Evolutionary conservation across 2,329 filamentous ascomycete genomes (phyloP).

Genomic region (Penicillium sp.): DNA sequence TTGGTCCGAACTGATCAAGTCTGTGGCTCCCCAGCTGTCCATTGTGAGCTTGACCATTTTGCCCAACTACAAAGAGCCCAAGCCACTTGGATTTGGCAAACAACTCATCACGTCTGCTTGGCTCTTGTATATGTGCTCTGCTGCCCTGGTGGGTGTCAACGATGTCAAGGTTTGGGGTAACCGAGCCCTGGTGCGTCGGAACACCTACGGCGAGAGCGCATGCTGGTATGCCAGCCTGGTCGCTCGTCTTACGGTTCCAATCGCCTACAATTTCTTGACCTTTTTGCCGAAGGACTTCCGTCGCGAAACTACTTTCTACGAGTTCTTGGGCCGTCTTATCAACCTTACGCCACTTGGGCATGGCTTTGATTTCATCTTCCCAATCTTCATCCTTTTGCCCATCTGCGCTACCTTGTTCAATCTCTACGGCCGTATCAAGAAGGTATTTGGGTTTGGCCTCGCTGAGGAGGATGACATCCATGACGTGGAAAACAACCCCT

Average conservation of each 20-base stretch:
- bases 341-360: slow-evolving; percentile 78
- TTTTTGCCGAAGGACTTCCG: slow-evolving; percentile 76
- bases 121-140: slow-evolving; percentile 95
- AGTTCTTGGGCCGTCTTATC: slow-evolving; percentile 80
- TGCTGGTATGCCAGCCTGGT: slow-evolving; percentile 96
- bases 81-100: slow-evolving; percentile 79
- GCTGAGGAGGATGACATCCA: slow-evolving; percentile 69
- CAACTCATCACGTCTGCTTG: slow-evolving; percentile 82
- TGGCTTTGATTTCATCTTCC: slow-evolving; percentile 86
- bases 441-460: slow-evolving; percentile 75
- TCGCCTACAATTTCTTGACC: slow-evolving; percentile 95
- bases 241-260: slow-evolving; percentile 85
- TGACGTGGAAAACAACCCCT: slow-evolving; percentile 60
- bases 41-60: slow-evolving; percentile 62
- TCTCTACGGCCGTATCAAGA: slow-evolving; percentile 78
- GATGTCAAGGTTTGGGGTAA: slow-evolving; percentile 98
- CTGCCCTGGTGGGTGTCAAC: slow-evolving; percentile 81
- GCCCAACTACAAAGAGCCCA: slow-evolving; percentile 68
- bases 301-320: slow-evolving; percentile 77
- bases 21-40: slow-evolving; percentile 74
- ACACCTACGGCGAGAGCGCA: slow-evolving; percentile 88
- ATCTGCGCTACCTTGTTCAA: slow-evolving; percentile 85
- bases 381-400: slow-evolving; percentile 81
- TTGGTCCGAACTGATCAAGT: slow-evolving; percentile 91
- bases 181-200: slow-evolving; percentile 81